phyloP scores from a whole-genome alignment of 352 stramenopile species.

The Phytopythium boreale region DNA sequence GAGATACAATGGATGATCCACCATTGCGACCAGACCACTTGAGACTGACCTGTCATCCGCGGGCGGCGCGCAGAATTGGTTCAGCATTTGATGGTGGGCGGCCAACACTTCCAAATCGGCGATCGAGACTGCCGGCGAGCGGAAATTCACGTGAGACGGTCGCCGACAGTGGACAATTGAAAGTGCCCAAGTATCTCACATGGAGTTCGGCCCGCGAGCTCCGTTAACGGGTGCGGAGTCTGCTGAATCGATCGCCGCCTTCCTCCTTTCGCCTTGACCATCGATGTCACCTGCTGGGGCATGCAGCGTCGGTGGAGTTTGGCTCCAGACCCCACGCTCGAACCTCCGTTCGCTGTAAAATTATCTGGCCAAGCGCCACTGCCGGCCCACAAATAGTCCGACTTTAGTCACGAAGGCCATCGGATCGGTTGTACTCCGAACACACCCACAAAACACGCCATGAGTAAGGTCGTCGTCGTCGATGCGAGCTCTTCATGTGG shows the following conservation, averaged over 20 bases:
- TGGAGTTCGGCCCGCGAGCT: neutral
- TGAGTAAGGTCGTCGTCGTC: slow-evolving; percentile 34
- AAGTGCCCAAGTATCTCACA: neutral
- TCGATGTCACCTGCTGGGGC: no score
- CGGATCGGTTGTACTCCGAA: neutral
- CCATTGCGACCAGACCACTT: neutral
- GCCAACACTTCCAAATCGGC: slow-evolving; percentile 32
- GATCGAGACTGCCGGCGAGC: neutral
- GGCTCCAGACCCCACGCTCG: neutral
- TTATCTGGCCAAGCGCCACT: neutral
- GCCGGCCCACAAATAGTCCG: neutral
- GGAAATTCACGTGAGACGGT: neutral
- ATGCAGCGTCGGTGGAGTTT: no score
- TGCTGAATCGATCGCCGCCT: neutral
- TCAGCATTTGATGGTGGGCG: slow-evolving; percentile 39
- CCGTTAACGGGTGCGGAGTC: neutral
- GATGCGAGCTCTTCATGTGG: slow-evolving; percentile 7
- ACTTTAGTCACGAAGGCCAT: neutral
- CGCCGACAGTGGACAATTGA: neutral
- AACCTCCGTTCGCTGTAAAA: neutral
- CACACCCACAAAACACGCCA: neutral
- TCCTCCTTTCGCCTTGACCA: neutral
- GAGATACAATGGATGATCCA: neutral
- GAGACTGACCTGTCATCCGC: slow-evolving; percentile 16
- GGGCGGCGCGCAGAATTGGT: slow-evolving; percentile 35